These are phyloP conservation scores for Botrytis medusae DNA, from an alignment of 2,329 filamentous ascomycete genomes.

Conservation along the genomic window DNA sequence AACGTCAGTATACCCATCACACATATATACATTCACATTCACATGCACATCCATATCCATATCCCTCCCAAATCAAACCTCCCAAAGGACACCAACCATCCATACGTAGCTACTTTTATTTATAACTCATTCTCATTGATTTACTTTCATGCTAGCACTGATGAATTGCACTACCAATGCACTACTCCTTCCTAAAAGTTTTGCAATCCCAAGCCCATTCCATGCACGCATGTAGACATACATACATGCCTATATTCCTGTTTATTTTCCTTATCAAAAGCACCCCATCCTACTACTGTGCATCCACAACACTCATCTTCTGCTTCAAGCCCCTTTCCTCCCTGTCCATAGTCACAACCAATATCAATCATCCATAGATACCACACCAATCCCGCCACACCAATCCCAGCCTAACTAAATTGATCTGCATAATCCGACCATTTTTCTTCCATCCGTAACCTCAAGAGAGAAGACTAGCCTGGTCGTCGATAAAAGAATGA, in stretches of 20 bases:
- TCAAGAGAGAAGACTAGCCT: conserved; percentile 37
- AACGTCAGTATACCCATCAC: background rate
- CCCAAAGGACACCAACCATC: background rate
- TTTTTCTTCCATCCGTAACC: background rate
- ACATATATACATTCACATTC: background rate
- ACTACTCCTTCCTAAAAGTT: background rate
- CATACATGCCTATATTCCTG: conserved; percentile 3
- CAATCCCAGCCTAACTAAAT: conserved; percentile 8
- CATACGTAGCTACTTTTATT: background rate
- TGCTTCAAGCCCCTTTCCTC: background rate
- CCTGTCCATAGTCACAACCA: background rate
- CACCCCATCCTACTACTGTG: background rate
- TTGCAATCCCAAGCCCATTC: background rate
- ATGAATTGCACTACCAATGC: conserved; percentile 9
- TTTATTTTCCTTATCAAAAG: conserved; percentile 16
- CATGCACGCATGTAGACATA: background rate
- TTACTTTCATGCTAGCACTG: background rate
- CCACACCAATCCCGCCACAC: conserved; percentile 1
- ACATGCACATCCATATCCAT: background rate
- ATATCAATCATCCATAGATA: conserved; percentile 2
- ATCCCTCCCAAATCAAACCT: background rate
- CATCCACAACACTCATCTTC: background rate
- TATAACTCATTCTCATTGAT: conserved; percentile 1
- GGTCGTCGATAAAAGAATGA: conserved; percentile 33
- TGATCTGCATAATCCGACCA: background rate